Evolutionary conservation across 2,329 filamentous ascomycete species (phyloP).

Genomic region (Arachnomyces sp.): DNA sequence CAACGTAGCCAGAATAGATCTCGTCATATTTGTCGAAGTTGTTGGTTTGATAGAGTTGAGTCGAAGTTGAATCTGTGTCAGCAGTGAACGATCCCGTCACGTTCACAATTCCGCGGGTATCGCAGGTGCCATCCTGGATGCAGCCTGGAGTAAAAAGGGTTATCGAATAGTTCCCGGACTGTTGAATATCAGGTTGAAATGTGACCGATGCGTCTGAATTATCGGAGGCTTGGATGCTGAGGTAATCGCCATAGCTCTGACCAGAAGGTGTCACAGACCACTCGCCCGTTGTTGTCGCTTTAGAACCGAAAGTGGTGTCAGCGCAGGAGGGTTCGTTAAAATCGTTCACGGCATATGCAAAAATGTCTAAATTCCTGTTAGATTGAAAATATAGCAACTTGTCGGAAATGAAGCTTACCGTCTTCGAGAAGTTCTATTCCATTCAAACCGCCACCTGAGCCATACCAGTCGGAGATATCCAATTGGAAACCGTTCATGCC

Average conservation of each 20-base stretch:
- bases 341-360: conserved; percentile 71
- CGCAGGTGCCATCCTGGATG: conserved; percentile 67
- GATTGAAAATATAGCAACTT: conserved; percentile 10
- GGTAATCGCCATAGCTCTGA: conserved; percentile 63
- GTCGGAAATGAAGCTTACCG: conserved; percentile 31
- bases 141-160: conserved; percentile 92
- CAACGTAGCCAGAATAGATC: conserved; percentile 78
- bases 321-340: conserved; percentile 87
- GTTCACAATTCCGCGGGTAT: conserved; percentile 69
- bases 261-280: conserved; percentile 65
- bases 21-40: conserved; percentile 94
- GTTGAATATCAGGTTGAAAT: conserved; percentile 66
- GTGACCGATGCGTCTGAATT: no score
- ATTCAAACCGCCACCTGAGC: conserved; percentile 71
- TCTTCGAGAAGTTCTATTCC: conserved; percentile 84
- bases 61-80: conserved; percentile 46
- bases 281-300: conserved; percentile 61
- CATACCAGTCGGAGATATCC: conserved; percentile 82
- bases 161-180: conserved; percentile 86
- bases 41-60: conserved; percentile 78
- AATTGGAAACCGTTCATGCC: conserved; percentile 83
- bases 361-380: conserved; percentile 51
- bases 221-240: conserved; percentile 42
- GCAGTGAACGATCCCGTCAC: conserved; percentile 64
- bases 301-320: conserved; percentile 56